phyloP scores from a whole-genome alignment of 2,329 filamentous ascomycete species.

The Exophiala sideris region DNA sequence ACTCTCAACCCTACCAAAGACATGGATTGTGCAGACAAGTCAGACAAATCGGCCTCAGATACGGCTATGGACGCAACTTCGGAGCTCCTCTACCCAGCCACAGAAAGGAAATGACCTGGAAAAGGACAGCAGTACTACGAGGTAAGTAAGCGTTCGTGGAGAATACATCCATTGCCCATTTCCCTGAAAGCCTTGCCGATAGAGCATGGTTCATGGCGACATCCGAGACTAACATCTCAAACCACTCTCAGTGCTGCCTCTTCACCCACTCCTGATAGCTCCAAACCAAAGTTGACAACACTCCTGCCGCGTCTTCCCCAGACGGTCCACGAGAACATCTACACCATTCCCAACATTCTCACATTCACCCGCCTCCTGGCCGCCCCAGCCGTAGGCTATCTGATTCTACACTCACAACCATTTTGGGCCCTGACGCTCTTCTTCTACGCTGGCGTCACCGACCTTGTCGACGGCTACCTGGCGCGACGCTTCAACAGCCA shows the following conservation, averaged over 20 bases:
- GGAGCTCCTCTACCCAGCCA: background rate
- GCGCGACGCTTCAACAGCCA: slow-evolving; percentile 81
- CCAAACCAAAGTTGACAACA: slow-evolving; percentile 3
- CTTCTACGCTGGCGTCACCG: slow-evolving; percentile 84
- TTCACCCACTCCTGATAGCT: background rate
- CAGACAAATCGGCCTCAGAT: background rate
- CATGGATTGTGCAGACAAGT: background rate
- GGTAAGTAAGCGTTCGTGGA: background rate
- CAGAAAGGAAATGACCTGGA: background rate
- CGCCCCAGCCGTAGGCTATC: slow-evolving; percentile 82
- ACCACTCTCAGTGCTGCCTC: too few species aligned
- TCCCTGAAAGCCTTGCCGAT: background rate
- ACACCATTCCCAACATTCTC: slow-evolving; percentile 90
- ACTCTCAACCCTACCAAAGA: background rate
- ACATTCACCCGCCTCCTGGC: slow-evolving; percentile 81
- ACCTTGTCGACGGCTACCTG: slow-evolving; percentile 91
- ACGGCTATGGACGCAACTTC: background rate
- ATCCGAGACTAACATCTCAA: too few species aligned
- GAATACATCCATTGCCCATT: background rate
- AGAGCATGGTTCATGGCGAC: background rate
- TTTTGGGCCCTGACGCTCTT: slow-evolving; percentile 79
- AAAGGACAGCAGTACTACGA: background rate
- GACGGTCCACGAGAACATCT: slow-evolving; percentile 76
- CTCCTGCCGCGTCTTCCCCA: slow-evolving; percentile 33
- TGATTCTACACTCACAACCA: slow-evolving; percentile 79